These are phyloP conservation scores for Agrocybe praecox DNA, from an alignment of 768 basidiomycete species.

Conservation along the genomic window DNA sequence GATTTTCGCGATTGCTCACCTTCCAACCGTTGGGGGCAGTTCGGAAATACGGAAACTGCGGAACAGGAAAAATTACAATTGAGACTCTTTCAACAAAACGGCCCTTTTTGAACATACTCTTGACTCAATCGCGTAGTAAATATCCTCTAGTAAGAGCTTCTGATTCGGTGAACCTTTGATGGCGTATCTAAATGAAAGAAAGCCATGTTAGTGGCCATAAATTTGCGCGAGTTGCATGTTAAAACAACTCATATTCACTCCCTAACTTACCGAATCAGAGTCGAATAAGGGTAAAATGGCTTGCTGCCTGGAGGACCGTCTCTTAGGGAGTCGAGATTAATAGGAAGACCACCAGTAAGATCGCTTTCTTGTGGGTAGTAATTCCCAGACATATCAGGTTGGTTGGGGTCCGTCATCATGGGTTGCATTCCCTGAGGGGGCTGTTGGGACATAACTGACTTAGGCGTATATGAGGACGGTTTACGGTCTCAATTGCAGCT, in stretches of 20 bases:
- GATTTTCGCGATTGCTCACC: slow-evolving; percentile 45
- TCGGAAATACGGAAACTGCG: slow-evolving; percentile 87
- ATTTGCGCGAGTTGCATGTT: neutral
- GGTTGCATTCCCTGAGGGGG: slow-evolving; percentile 61
- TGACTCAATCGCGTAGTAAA: slow-evolving; percentile 90
- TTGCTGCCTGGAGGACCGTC: slow-evolving; percentile 90
- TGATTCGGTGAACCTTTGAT: slow-evolving; percentile 91
- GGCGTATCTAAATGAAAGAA: slow-evolving; percentile 61
- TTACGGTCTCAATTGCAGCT: slow-evolving; percentile 30
- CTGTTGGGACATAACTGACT: slow-evolving; percentile 53
- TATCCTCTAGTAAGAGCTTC: slow-evolving; percentile 84
- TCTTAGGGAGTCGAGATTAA: slow-evolving; percentile 84
- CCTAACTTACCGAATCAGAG: slow-evolving; percentile 78
- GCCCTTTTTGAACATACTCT: slow-evolving; percentile 53
- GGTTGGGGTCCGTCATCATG: slow-evolving; percentile 60
- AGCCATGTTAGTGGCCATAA: slow-evolving; percentile 13
- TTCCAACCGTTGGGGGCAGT: slow-evolving; percentile 92
- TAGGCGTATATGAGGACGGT: slow-evolving; percentile 20
- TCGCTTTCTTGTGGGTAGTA: slow-evolving; percentile 80
- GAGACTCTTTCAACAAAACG: slow-evolving; percentile 12
- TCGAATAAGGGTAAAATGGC: slow-evolving; percentile 91
- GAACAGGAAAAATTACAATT: slow-evolving; percentile 11
- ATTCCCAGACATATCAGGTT: slow-evolving; percentile 55
- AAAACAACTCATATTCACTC: slow-evolving; percentile 8
- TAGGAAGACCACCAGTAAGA: slow-evolving; percentile 81